These are phyloP conservation scores for Fraxinus latifolia DNA, from an alignment of 305 asterid genomes.

Conservation along the genomic window DNA sequence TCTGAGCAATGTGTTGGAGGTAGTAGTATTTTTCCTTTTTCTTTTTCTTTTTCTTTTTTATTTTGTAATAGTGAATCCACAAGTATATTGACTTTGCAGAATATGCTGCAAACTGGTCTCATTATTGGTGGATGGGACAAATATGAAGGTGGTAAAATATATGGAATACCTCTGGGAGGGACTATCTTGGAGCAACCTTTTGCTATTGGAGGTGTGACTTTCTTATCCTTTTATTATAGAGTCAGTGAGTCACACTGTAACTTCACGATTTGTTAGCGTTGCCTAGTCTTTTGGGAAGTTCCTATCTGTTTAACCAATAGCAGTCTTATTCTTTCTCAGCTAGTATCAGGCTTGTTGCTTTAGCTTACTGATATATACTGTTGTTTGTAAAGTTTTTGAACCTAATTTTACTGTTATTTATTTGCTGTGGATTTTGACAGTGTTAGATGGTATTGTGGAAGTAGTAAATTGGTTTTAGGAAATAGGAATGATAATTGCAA, in stretches of 20 bases:
- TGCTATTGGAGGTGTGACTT: constrained; percentile 79
- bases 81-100: constrained; percentile 14
- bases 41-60: not conserved
- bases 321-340: not conserved
- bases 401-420: not conserved
- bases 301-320: constrained; percentile 1
- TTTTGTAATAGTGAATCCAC: not conserved
- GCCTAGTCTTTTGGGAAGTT: not conserved
- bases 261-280: not conserved
- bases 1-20: constrained; percentile 15
- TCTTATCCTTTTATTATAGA: constrained; percentile 2
- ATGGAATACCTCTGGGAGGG: constrained; percentile 92
- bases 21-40: not conserved
- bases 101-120: constrained; percentile 87
- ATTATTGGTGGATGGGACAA: constrained; percentile 99
- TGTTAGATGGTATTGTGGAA: not conserved
- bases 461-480: not conserved
- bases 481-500: not conserved
- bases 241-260: not conserved
- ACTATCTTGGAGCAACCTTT: constrained; percentile 81
- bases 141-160: constrained; percentile 92
- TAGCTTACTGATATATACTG: not conserved
- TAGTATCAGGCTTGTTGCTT: not conserved
- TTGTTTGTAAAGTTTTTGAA: not conserved
- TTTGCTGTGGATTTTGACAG: not conserved